These are phyloP conservation scores for Crucibulum laeve DNA, from an alignment of 768 basidiomycete species.

Conservation along the genomic window DNA sequence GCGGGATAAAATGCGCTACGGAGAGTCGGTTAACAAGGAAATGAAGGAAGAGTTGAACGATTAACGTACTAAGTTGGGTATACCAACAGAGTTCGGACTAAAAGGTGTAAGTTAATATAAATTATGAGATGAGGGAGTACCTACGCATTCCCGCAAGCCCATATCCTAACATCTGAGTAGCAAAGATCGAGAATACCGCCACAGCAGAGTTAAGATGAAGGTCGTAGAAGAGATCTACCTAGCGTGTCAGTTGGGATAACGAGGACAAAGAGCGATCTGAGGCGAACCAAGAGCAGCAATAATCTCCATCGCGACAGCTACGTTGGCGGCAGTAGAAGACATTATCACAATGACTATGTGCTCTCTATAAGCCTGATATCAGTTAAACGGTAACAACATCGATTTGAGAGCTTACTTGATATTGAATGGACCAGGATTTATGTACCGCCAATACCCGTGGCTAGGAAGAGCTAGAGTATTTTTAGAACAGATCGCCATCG, in stretches of 20 bases:
- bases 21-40: background rate
- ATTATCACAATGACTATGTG: constrained; percentile 55
- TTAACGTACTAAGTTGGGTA: constrained; percentile 45
- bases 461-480: constrained; percentile 38
- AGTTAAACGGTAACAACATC: background rate
- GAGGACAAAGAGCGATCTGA: background rate
- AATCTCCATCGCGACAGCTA: constrained; percentile 47
- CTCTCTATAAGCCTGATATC: constrained; percentile 14
- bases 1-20: constrained; percentile 45
- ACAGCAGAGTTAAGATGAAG: constrained; percentile 42
- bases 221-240: constrained; percentile 48
- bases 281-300: constrained; percentile 43
- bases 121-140: constrained; percentile 1
- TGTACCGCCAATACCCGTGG: constrained; percentile 36
- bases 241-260: background rate
- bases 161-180: constrained; percentile 35
- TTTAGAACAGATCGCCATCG: too few species aligned
- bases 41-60: background rate
- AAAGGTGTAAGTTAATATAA: background rate
- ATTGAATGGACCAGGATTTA: constrained; percentile 58
- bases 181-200: constrained; percentile 53
- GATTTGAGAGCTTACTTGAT: constrained; percentile 35
- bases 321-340: constrained; percentile 48
- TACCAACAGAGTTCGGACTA: constrained; percentile 44
- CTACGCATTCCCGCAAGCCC: constrained; percentile 16